A percentile compares a stretch with the other conserved stretches of the same genome.
Conservation (phyloP, 495 filamentous ascomycete genomes). For the Talaromyces adpressus region DNA sequence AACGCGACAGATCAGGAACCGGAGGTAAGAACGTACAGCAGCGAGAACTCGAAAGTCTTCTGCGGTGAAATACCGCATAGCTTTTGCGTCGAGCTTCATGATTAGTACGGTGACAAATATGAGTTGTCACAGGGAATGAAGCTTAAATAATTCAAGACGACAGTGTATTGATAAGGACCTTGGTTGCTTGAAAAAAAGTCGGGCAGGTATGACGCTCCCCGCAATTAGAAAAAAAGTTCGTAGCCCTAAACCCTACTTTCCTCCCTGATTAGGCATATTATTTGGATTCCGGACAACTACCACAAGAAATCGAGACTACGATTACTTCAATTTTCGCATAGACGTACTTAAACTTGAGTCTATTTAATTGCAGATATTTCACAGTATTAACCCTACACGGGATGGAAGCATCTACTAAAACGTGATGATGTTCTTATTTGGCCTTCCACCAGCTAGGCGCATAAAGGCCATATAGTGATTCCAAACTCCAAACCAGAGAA, state of each 20-base stretch:
- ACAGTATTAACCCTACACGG: not conserved
- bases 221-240: constrained; percentile 23
- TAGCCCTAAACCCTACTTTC: constrained; percentile 42
- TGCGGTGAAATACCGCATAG: constrained; percentile 79
- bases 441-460: not conserved
- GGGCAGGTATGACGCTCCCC: constrained; percentile 10
- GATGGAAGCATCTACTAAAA: not conserved
- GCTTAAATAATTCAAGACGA: not conserved
- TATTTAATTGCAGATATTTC: constrained; percentile 1
- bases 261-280: constrained; percentile 22
- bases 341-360: not conserved
- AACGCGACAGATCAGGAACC: constrained; percentile 15
- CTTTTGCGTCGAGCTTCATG: constrained; percentile 92
- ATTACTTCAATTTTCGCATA: not conserved
- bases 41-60: constrained; percentile 96
- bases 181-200: not conserved
- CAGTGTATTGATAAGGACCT: not conserved
- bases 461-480: not conserved
- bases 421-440: not conserved
- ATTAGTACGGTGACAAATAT: not conserved
- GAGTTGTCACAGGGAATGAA: not conserved
- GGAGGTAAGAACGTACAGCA: constrained; percentile 54
- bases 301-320: not conserved
- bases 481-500: not conserved
- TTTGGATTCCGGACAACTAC: not conserved